These are phyloP conservation scores for Suillus plorans DNA, from an alignment of 768 basidiomycete species.

Conservation along the genomic window DNA sequence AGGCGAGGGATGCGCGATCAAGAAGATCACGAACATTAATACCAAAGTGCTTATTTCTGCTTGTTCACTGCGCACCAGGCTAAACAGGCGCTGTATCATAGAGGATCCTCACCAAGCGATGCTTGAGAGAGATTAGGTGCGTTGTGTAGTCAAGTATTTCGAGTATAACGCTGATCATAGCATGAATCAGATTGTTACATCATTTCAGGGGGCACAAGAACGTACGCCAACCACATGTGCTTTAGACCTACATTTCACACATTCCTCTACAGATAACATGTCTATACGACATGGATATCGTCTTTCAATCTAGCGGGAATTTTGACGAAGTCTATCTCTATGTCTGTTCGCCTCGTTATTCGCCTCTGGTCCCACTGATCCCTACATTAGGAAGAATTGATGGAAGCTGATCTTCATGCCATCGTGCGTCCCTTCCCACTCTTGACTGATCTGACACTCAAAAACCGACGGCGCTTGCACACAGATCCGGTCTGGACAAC, in stretches of 20 bases:
- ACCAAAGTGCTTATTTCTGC: conserved; percentile 59
- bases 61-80: conserved; percentile 8
- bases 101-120: conserved; percentile 96
- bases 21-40: conserved; percentile 94
- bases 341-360: conserved; percentile 41
- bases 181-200: conserved; percentile 68
- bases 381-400: conserved; percentile 83
- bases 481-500: conserved; percentile 84
- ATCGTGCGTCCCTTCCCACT: conserved; percentile 58
- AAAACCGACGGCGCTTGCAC: conserved; percentile 3
- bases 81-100: conserved; percentile 28
- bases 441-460: not conserved
- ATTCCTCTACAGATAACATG: conserved; percentile 73
- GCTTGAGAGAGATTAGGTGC: conserved; percentile 90
- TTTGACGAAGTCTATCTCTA: conserved; percentile 97
- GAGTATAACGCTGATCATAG: conserved; percentile 12
- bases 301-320: conserved; percentile 86
- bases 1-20: conserved; percentile 90
- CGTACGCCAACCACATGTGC: conserved; percentile 43
- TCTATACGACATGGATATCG: conserved; percentile 97
- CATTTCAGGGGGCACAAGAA: conserved; percentile 99
- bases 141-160: conserved; percentile 19
- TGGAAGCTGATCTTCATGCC: conserved; percentile 99
- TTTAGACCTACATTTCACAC: conserved; percentile 13
- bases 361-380: conserved; percentile 2